Evolutionary conservation across 768 basidiomycete species (phyloP).

Genomic region (Leccinellum albellum): DNA sequence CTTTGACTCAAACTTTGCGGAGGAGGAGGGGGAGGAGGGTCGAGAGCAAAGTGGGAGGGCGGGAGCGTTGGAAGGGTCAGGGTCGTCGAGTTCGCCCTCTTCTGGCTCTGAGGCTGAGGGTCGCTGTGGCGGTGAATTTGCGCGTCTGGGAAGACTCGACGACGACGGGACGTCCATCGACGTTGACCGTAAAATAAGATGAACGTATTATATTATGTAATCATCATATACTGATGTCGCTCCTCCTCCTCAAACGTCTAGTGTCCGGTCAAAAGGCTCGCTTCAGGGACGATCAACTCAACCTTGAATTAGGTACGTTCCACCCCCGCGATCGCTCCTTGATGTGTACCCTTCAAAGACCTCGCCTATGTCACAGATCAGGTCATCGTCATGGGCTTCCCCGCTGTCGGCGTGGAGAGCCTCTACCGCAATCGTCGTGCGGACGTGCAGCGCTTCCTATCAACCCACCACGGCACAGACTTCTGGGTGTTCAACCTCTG

Average conservation of each 20-base stretch:
- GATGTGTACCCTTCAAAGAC: slow-evolving; percentile 32
- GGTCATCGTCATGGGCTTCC: slow-evolving; percentile 81
- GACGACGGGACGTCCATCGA: slow-evolving; percentile 16
- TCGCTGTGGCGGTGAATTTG: slow-evolving; percentile 59
- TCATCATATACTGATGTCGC: slow-evolving; percentile 48
- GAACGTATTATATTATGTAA: slow-evolving; percentile 5
- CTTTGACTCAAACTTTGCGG: slow-evolving; percentile 40
- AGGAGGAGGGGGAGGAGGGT: slow-evolving; percentile 32
- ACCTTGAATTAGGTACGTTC: slow-evolving; percentile 66
- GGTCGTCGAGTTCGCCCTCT: slow-evolving; percentile 79
- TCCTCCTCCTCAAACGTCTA: slow-evolving; percentile 65
- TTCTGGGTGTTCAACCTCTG: slow-evolving; percentile 92
- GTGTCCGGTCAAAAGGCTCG: slow-evolving; percentile 83
- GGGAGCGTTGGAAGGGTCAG: slow-evolving; percentile 19
- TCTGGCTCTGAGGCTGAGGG: slow-evolving; percentile 62
- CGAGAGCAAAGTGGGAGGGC: slow-evolving; percentile 9
- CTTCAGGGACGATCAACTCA: slow-evolving; percentile 62
- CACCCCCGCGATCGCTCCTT: slow-evolving; percentile 11
- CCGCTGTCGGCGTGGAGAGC: slow-evolving; percentile 73
- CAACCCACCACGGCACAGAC: slow-evolving; percentile 67
- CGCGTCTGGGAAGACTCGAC: slow-evolving; percentile 44
- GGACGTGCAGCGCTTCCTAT: slow-evolving; percentile 73
- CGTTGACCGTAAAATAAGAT: neutral
- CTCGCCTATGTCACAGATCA: slow-evolving; percentile 70
- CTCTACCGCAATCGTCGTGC: slow-evolving; percentile 76